phyloP scores from a whole-genome alignment of 1,284 basidiomycete genomes.

The Papiliotrema terrestris region DNA sequence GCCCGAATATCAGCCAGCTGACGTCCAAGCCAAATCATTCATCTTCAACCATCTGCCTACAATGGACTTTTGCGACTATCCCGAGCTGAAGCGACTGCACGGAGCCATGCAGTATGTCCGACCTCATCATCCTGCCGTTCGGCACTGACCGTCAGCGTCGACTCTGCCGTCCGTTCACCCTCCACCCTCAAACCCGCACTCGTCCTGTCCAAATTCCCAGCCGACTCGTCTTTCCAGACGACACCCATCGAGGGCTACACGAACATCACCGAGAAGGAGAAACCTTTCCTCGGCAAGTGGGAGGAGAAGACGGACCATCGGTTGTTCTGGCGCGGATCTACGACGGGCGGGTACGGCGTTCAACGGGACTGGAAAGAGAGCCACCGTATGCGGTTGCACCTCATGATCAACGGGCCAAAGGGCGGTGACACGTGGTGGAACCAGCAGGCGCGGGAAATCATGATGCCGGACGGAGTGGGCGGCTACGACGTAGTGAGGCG shows the following conservation, averaged over 20 bases:
- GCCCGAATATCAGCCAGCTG: neutral
- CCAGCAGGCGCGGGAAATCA: constrained; percentile 35
- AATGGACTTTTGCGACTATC: constrained; percentile 54
- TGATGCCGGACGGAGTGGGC: constrained; percentile 44
- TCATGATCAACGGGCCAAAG: constrained; percentile 47
- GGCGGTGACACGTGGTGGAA: constrained; percentile 38
- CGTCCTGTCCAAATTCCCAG: constrained; percentile 47
- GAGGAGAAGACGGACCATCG: constrained; percentile 44
- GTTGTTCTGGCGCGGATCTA: constrained; percentile 50
- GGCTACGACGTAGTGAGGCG: constrained; percentile 32
- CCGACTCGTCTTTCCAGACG: constrained; percentile 44
- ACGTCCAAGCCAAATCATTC: constrained; percentile 40
- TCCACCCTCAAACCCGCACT: constrained; percentile 43
- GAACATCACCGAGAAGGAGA: constrained; percentile 38
- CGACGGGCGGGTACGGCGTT: constrained; percentile 46
- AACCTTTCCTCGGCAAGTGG: constrained; percentile 34
- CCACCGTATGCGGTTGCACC: constrained; percentile 49
- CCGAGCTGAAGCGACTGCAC: constrained; percentile 47
- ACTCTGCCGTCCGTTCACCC: constrained; percentile 45
- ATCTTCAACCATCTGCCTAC: constrained; percentile 51
- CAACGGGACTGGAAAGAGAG: constrained; percentile 47
- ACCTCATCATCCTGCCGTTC: neutral
- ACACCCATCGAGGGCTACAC: constrained; percentile 45
- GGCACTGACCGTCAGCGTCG: constrained; percentile 19
- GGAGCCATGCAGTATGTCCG: constrained; percentile 43